Evolutionary conservation across 495 filamentous ascomycete genomes (phyloP), one percentile per base, ranked within the genome.

Genomic region (Penicillium canescens): DNA sequence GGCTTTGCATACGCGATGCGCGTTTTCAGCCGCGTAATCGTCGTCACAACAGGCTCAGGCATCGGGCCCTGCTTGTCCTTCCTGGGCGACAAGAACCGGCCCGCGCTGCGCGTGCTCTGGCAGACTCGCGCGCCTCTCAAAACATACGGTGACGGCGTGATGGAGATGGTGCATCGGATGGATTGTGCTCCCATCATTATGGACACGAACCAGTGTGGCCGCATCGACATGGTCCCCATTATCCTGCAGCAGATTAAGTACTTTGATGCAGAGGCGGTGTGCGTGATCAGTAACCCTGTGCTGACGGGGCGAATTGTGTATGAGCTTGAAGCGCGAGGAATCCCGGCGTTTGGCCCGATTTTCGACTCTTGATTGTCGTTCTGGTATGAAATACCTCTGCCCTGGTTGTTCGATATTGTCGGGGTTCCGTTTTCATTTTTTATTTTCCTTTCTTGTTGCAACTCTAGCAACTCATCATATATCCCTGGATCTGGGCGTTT

Each of bases 11-110:
- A 87, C 66, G 79, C 87, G 38, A 87, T 89, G 42, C 76, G 76
- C 7, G 73, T 93, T 0, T 95, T 92, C 76, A 65, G 70, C 36
- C 76, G 77, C 6, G 78, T 90, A 41, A 77, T 95, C 31, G 70
- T 94, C 42, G 85, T 95, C n/a, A 85, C 87, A 2, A 95, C 90
- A 0, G 90, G 90, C 16, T 91, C 87, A 7, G 90, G 90, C 26
- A 93, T 94, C 50, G 90, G 89, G 0, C 90, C 75, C 1, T 76
- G 74, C 43, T 61, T 78, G 24, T 78, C 77, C 0, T 81, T 79
- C 64, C 62, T 82, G n/a, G 74, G 66, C 35, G 76, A 72, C 51
- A 68, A 71, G 0, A 71, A 78, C 46, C 76, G 75, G 8, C 69
- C 79, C 3, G 73, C 72, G 1, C 71, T 81, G 54, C 80, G 84